Evolutionary conservation across 768 basidiomycete species (phyloP).

Genomic region (Solioccasus polychromus): DNA sequence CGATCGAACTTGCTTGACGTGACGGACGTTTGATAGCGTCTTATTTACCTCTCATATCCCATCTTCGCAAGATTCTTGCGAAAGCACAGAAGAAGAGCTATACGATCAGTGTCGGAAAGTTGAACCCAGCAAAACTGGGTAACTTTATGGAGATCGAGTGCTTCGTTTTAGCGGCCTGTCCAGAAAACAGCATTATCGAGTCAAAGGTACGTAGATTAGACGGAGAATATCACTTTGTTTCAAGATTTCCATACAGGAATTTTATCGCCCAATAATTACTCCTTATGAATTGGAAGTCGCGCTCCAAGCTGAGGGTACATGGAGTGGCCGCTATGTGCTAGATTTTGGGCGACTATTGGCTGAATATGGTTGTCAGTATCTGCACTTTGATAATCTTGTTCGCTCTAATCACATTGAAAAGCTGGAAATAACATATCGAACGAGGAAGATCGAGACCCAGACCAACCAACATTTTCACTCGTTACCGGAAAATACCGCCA

Average conservation of each 20-base stretch:
- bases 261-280: slow-evolving; percentile 86
- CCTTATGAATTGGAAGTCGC: slow-evolving; percentile 89
- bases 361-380: slow-evolving; percentile 25
- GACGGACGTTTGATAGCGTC: slow-evolving; percentile 47
- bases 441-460: slow-evolving; percentile 51
- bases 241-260: slow-evolving; percentile 57
- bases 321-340: slow-evolving; percentile 77
- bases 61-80: slow-evolving; percentile 69
- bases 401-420: slow-evolving; percentile 1
- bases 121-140: slow-evolving; percentile 91
- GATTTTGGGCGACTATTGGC: slow-evolving; percentile 65
- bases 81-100: slow-evolving; percentile 83
- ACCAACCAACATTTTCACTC: slow-evolving; percentile 81
- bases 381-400: neutral
- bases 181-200: slow-evolving; percentile 83
- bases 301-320: slow-evolving; percentile 62
- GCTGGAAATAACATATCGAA: slow-evolving; percentile 3
- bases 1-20: neutral
- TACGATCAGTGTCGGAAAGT: slow-evolving; percentile 91
- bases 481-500: slow-evolving; percentile 84
- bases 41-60: slow-evolving; percentile 81
- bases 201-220: slow-evolving; percentile 46
- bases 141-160: slow-evolving; percentile 98
- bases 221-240: neutral
- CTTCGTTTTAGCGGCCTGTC: slow-evolving; percentile 92